Evolutionary conservation across 2,329 filamentous ascomycete genomes (phyloP).

Genomic region (Clonostachys rhizophaga): DNA sequence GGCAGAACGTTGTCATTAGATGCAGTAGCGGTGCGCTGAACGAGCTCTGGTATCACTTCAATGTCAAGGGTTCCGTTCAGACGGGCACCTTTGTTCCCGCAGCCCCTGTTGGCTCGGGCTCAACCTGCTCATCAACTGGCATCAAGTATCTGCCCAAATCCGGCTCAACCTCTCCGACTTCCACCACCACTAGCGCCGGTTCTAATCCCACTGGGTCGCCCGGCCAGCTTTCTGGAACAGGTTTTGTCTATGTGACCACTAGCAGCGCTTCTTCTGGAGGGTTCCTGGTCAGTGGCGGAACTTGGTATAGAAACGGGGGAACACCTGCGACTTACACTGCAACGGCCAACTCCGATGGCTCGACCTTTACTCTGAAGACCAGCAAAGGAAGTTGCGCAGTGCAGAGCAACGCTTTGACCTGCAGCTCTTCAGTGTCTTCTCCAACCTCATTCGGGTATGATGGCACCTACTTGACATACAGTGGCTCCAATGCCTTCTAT

Average conservation of each 20-base stretch:
- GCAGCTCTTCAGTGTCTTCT: constrained; percentile 7
- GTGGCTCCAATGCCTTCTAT: constrained; percentile 9
- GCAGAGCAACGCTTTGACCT: constrained; percentile 6
- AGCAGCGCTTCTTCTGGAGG: constrained; percentile 6
- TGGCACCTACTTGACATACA: constrained; percentile 14
- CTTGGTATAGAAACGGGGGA: constrained; percentile 16
- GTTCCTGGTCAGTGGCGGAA: constrained; percentile 14
- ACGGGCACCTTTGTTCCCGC: constrained; percentile 55
- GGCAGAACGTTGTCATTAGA: constrained; percentile 53
- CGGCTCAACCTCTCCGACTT: not conserved
- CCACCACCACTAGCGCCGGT: not conserved
- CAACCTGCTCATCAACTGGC: constrained; percentile 55
- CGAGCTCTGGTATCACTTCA: constrained; percentile 61
- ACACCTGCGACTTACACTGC: constrained; percentile 17
- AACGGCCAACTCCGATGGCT: constrained; percentile 9
- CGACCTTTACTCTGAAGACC: constrained; percentile 11
- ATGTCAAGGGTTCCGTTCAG: constrained; percentile 52
- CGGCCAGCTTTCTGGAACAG: constrained; percentile 7
- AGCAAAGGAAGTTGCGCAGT: constrained; percentile 15
- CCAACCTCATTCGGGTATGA: constrained; percentile 14
- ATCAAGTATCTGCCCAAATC: constrained; percentile 58
- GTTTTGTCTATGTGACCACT: constrained; percentile 6
- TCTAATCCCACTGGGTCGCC: constrained; percentile 1
- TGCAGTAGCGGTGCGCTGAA: constrained; percentile 42
- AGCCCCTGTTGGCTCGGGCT: constrained; percentile 43